A percentile compares a stretch with the other conserved stretches of the same genome.
These are phyloP conservation scores for Diaporthe citrichinensis DNA, from an alignment of 2,329 filamentous ascomycete species.

Conservation along the genomic window DNA sequence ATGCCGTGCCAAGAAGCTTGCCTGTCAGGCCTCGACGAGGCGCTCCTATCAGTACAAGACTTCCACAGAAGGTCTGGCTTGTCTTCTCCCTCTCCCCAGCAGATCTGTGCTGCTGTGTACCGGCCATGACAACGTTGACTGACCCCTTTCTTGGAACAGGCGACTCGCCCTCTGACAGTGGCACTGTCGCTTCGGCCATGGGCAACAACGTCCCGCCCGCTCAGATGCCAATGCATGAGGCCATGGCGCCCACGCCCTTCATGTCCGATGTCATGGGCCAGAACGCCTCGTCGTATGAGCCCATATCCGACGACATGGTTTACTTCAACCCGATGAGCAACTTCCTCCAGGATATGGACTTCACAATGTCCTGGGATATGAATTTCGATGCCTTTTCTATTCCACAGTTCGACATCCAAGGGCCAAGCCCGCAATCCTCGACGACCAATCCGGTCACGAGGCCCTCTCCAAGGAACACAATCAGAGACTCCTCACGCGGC, in stretches of 20 bases:
- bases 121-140: constrained; percentile 31
- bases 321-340: constrained; percentile 49
- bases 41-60: constrained; percentile 42
- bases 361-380: constrained; percentile 50
- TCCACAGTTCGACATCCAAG: constrained; percentile 47
- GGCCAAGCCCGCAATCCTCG: constrained; percentile 48
- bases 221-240: constrained; percentile 11
- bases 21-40: constrained; percentile 45
- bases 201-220: constrained; percentile 10
- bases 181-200: constrained; percentile 16
- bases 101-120: not conserved
- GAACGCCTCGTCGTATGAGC: constrained; percentile 26
- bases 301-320: constrained; percentile 49
- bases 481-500: constrained; percentile 47
- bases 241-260: constrained; percentile 30
- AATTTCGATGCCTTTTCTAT: constrained; percentile 50
- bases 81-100: not conserved
- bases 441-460: constrained; percentile 44
- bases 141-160: constrained; percentile 8
- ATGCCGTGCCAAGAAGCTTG: constrained; percentile 46
- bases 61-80: constrained; percentile 41
- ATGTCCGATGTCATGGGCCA: constrained; percentile 30
- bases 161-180: constrained; percentile 21
- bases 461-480: constrained; percentile 32
- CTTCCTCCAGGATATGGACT: constrained; percentile 51